A percentile compares a stretch with the other conserved stretches of the same genome.
Evolutionary conservation across 1,284 basidiomycete genomes (phyloP).

Genomic region (Ceratobasidium sp.): DNA sequence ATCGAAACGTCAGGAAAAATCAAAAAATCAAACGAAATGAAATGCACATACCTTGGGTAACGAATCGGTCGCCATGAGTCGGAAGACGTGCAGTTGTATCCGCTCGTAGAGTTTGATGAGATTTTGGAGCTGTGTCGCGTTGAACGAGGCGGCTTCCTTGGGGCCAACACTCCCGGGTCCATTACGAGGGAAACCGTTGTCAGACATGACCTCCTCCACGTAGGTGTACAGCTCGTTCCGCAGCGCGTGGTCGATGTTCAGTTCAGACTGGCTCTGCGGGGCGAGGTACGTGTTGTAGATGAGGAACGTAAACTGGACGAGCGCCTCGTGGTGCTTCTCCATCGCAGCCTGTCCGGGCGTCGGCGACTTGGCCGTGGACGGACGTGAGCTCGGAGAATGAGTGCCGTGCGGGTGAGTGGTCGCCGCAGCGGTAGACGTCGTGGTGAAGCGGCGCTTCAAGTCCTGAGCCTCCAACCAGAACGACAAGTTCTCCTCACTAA

Average conservation of each 20-base stretch:
- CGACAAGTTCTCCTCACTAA: constrained; percentile 97
- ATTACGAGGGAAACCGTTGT: constrained; percentile 45
- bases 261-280: constrained; percentile 92
- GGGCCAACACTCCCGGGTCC: constrained; percentile 64
- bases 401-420: constrained; percentile 54
- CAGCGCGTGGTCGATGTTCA: constrained; percentile 97
- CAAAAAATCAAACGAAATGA: constrained; percentile 21
- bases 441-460: constrained; percentile 95
- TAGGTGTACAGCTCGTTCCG: constrained; percentile 94
- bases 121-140: constrained; percentile 93
- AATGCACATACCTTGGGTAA: constrained; percentile 86
- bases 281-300: constrained; percentile 97
- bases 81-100: constrained; percentile 96
- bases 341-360: constrained; percentile 87
- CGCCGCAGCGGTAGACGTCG: constrained; percentile 90
- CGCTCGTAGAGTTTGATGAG: constrained; percentile 95
- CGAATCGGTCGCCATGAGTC: constrained; percentile 97
- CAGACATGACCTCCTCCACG: constrained; percentile 84
- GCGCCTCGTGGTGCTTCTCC: constrained; percentile 96
- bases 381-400: constrained; percentile 46
- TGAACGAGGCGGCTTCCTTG: constrained; percentile 77
- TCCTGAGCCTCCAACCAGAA: constrained; percentile 99
- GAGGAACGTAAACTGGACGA: constrained; percentile 93
- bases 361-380: constrained; percentile 47
- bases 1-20: constrained; percentile 11